A percentile compares a stretch with the other conserved stretches of the same genome.
Conservation (phyloP, 2,329 filamentous ascomycete species). For the Calonectria multiphialidica region DNA sequence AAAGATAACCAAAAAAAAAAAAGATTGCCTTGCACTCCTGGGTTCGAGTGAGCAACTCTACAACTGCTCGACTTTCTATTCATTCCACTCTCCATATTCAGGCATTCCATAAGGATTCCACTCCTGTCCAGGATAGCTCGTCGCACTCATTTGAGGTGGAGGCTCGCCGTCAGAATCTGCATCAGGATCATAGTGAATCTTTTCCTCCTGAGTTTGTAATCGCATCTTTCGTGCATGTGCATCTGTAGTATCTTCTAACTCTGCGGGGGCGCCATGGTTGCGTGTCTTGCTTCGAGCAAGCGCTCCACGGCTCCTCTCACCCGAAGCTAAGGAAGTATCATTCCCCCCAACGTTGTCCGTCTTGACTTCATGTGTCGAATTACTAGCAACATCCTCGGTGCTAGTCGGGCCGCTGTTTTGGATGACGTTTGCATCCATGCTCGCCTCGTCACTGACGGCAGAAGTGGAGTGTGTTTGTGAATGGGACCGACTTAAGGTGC, state of each 20-base stretch:
- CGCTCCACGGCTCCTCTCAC: constrained; percentile 9
- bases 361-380: background rate
- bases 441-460: constrained; percentile 19
- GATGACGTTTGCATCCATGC: background rate
- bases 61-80: constrained; percentile 13
- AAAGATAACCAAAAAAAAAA: background rate
- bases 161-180: constrained; percentile 47
- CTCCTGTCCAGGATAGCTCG: constrained; percentile 78
- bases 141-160: constrained; percentile 72
- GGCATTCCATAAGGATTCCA: constrained; percentile 69
- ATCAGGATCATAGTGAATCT: constrained; percentile 59
- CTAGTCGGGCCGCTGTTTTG: constrained; percentile 1
- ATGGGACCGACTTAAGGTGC: constrained; percentile 26
- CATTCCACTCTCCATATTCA: constrained; percentile 46
- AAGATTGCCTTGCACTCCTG: background rate
- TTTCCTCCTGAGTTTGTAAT: constrained; percentile 63
- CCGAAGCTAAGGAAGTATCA: background rate
- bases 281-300: constrained; percentile 7
- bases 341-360: background rate
- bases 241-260: constrained; percentile 57
- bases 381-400: background rate
- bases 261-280: constrained; percentile 43
- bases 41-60: background rate
- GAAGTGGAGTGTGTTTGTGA: constrained; percentile 26
- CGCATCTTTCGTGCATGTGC: constrained; percentile 59